Evolutionary conservation across 2,329 filamentous ascomycete species (phyloP).

Genomic region (Endocalyx cinctus): DNA sequence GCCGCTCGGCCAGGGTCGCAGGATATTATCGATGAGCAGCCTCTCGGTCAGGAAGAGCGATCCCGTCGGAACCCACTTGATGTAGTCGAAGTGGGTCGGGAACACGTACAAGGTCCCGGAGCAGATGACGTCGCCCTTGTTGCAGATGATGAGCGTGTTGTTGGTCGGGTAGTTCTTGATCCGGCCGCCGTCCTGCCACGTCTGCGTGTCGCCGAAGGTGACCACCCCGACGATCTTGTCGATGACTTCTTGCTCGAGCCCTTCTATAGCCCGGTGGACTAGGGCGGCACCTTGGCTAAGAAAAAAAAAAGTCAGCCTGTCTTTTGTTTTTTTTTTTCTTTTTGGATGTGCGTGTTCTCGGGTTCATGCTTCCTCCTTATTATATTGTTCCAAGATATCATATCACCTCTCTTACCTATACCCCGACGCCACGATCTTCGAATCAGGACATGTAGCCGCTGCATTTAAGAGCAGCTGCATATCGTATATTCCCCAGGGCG

Average conservation of each 20-base stretch:
- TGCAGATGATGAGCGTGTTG: constrained; percentile 37
- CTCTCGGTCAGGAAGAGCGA: constrained; percentile 25
- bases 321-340: too few species aligned
- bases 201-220: constrained; percentile 33
- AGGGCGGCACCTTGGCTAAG: constrained; percentile 33
- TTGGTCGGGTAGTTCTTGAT: constrained; percentile 30
- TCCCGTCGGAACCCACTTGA: constrained; percentile 25
- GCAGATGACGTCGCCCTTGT: constrained; percentile 34
- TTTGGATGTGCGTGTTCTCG: too few species aligned
- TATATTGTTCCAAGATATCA: too few species aligned
- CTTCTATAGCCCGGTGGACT: constrained; percentile 32
- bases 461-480: constrained; percentile 22
- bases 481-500: constrained; percentile 23
- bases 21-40: constrained; percentile 11
- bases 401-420: constrained; percentile 24
- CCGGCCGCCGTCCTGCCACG: constrained; percentile 29
- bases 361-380: too few species aligned
- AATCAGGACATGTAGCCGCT: constrained; percentile 19
- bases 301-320: background rate
- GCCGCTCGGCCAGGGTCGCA: constrained; percentile 18
- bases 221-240: constrained; percentile 30
- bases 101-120: constrained; percentile 29
- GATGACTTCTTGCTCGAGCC: constrained; percentile 17
- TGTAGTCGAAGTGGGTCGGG: constrained; percentile 33
- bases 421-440: constrained; percentile 21